Evolutionary conservation across 129 eudicot species (phyloP).

Genomic region (Helichrysum umbraculigerum): DNA sequence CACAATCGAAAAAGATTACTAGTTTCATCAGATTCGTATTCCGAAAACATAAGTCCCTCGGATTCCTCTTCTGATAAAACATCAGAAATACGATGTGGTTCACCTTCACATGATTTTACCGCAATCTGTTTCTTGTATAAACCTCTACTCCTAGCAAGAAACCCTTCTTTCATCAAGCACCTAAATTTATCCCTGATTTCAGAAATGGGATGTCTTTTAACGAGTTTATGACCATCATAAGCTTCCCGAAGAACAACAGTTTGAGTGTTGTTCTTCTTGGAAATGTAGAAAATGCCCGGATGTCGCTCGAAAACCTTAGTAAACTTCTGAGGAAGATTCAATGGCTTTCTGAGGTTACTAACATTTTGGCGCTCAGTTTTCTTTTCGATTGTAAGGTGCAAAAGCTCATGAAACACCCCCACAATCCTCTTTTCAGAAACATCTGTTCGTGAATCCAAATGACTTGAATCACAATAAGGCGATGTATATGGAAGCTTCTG

Average conservation of each 20-base stretch:
- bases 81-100: constrained; percentile 5
- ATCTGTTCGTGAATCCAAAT: constrained; percentile 88
- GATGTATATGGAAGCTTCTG: constrained; percentile 84
- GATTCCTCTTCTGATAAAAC: constrained; percentile 36
- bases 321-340: constrained; percentile 82
- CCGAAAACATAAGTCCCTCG: constrained; percentile 42
- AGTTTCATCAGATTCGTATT: constrained; percentile 56
- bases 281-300: constrained; percentile 91
- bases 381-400: constrained; percentile 64
- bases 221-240: constrained; percentile 54
- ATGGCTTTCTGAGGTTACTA: constrained; percentile 70
- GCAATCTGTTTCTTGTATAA: constrained; percentile 45
- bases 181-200: constrained; percentile 61
- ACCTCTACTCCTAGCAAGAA: constrained; percentile 75
- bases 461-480: constrained; percentile 73
- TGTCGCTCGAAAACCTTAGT: constrained; percentile 97
- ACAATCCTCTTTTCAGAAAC: constrained; percentile 82
- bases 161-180: constrained; percentile 62
- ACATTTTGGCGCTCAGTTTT: constrained; percentile 74
- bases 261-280: constrained; percentile 69
- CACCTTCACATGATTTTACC: constrained; percentile 20
- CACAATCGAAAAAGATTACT: constrained; percentile 24
- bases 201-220: constrained; percentile 64
- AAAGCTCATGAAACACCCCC: constrained; percentile 92
- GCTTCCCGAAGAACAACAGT: constrained; percentile 85